phyloP scores from a whole-genome alignment of 2,329 filamentous ascomycete genomes.

The Aspergillus nomiae region DNA sequence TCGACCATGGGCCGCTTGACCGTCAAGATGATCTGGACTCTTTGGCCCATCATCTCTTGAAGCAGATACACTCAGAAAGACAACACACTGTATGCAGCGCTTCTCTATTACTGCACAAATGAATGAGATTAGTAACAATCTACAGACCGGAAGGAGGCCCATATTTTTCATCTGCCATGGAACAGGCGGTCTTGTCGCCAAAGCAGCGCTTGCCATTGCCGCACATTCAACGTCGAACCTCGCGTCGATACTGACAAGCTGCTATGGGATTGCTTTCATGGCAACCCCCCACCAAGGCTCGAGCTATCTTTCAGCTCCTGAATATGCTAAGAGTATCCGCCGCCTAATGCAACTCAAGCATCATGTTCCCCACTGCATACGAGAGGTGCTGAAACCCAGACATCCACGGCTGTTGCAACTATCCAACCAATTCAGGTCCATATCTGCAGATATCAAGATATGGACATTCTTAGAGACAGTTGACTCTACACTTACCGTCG shows the following conservation, averaged over 20 bases:
- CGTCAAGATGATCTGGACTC: conserved; percentile 30
- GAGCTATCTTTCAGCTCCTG: conserved; percentile 62
- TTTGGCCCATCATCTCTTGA: conserved; percentile 28
- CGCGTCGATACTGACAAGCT: conserved; percentile 54
- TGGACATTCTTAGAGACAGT: conserved; percentile 67
- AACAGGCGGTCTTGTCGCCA: conserved; percentile 62
- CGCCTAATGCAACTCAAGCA: conserved; percentile 54
- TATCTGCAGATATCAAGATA: conserved; percentile 60
- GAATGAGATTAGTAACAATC: background rate
- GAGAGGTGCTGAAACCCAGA: conserved; percentile 54
- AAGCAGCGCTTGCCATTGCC: conserved; percentile 53
- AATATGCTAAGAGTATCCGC: conserved; percentile 58
- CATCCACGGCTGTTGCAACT: conserved; percentile 51
- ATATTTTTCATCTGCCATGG: conserved; percentile 64
- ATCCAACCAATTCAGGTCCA: conserved; percentile 59
- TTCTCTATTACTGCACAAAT: background rate
- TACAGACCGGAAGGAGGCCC: conserved; percentile 44
- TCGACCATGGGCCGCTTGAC: conserved; percentile 29
- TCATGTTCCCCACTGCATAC: conserved; percentile 55
- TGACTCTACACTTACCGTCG: conserved; percentile 58
- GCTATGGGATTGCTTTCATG: conserved; percentile 64
- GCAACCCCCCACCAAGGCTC: conserved; percentile 65
- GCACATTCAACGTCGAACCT: conserved; percentile 28
- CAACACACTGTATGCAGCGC: conserved; percentile 20
- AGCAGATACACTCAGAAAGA: conserved; percentile 25